Evolutionary conservation across 2,329 filamentous ascomycete species (phyloP), one percentile per base, ranked within the genome.

Genomic region (Epicoccum nigrum): DNA sequence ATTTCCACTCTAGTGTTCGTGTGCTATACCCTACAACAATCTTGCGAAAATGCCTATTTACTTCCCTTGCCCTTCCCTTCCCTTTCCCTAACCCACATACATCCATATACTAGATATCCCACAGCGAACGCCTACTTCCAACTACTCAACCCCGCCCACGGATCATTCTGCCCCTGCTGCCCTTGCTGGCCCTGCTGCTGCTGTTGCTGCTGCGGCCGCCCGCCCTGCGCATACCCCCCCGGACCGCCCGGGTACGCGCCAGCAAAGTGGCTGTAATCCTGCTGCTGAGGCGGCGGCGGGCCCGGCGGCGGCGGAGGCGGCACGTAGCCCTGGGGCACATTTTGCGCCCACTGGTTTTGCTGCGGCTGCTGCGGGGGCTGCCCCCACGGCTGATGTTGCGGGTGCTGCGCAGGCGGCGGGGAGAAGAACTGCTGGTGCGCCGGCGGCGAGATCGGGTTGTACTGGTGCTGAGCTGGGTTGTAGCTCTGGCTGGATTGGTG

Each of bases 51-150:
- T 23, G 4, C 21, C 8, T 23, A 8, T 23, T 8, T 23, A 23
- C 21, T 23, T 23, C 21, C 21, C 8, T 8, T 8, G 8, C 8
- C 21, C 21, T 25, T 25, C 23, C 23, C 2, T 25, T 25, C 23
- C 6, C 23, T 25, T 4, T 7, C 9, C 23, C 23, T n/a, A n/a
- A n/a, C n/a, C n/a, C n/a, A n/a, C n/a, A n/a, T n/a, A n/a, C n/a
- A n/a, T n/a, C n/a, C n/a, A n/a, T n/a, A n/a, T n/a, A n/a, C n/a
- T n/a, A n/a, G n/a, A n/a, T n/a, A n/a, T n/a, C n/a, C n/a, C n/a
- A n/a, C n/a, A n/a, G n/a, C n/a, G n/a, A n/a, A n/a, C n/a, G n/a
- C 32, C 56, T 43, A 88, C 70, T 87, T 88, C 86, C 86, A 89
- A 37, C 81, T 83, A 74, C 82, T 87, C 60, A 90, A 70, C 4